Percentiles rank a stretch among this genome's conserved stretches.
Conservation (phyloP, 2,329 filamentous ascomycete species). For the Exophiala oligosperma region DNA sequence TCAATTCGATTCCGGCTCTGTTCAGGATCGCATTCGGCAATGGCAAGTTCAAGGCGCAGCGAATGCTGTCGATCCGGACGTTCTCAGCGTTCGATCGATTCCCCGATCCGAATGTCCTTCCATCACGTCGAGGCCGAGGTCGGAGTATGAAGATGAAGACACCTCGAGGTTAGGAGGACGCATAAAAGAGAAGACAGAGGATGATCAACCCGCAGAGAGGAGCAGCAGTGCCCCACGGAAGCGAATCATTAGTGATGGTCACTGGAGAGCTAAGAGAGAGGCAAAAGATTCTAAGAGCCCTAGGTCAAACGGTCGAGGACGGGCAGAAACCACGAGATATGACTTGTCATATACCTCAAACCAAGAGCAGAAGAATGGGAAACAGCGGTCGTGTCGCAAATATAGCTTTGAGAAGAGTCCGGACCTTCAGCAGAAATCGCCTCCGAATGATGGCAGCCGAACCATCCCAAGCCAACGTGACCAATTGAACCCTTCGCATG, state of each 20-base stretch:
- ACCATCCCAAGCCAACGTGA: not conserved
- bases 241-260: conserved; percentile 87
- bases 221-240: conserved; percentile 74
- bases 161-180: conserved; percentile 13
- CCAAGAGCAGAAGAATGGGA: conserved; percentile 24
- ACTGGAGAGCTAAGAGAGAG: conserved; percentile 62
- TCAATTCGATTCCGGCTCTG: conserved; percentile 63
- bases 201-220: conserved; percentile 33
- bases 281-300: conserved; percentile 3
- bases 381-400: conserved; percentile 21
- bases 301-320: not conserved
- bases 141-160: conserved; percentile 15
- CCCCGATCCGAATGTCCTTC: conserved; percentile 23
- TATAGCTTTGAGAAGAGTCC: not conserved
- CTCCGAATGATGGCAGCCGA: conserved; percentile 16
- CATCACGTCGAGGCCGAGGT: conserved; percentile 9
- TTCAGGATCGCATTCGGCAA: conserved; percentile 74
- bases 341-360: conserved; percentile 23
- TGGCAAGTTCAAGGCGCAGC: conserved; percentile 80
- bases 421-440: not conserved
- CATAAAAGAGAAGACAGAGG: conserved; percentile 17
- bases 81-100: conserved; percentile 26
- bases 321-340: conserved; percentile 27
- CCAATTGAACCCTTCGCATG: not conserved
- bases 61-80: conserved; percentile 25